Percentiles rank a stretch among this genome's conserved stretches.
These are phyloP conservation scores for Coemansia sp. DNA, from an alignment of 192 early-diverging fungal genomes.

Conservation along the genomic window DNA sequence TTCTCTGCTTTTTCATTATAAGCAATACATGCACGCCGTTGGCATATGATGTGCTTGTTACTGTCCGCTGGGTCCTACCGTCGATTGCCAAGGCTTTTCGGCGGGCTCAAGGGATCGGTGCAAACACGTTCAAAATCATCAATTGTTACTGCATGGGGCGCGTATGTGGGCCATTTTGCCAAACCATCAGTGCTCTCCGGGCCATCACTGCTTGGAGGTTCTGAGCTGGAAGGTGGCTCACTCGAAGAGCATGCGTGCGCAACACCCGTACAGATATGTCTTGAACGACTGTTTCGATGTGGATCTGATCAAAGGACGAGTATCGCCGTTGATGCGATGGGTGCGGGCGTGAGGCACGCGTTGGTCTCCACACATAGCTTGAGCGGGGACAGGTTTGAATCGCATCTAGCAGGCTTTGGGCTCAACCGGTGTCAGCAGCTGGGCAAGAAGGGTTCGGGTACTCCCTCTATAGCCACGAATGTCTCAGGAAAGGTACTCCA, in stretches of 20 bases:
- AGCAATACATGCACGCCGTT: neutral
- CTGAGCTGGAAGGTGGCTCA: neutral
- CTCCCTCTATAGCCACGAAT: slow-evolving; percentile 10
- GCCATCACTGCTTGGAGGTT: too few relatives aligned
- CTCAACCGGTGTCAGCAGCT: slow-evolving; percentile 59
- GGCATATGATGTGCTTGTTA: neutral
- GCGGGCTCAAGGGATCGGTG: neutral
- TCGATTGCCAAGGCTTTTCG: neutral
- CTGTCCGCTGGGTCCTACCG: neutral
- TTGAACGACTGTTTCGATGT: slow-evolving; percentile 14
- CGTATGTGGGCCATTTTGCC: slow-evolving; percentile 36
- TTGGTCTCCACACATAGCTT: slow-evolving; percentile 18
- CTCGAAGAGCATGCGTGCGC: slow-evolving; percentile 17
- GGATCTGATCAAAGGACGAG: neutral
- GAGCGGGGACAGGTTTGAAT: slow-evolving; percentile 16
- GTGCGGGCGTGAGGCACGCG: slow-evolving; percentile 44
- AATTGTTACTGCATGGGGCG: slow-evolving; percentile 40
- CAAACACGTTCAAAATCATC: slow-evolving; percentile 15
- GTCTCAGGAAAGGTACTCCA: slow-evolving; percentile 36
- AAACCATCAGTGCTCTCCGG: neutral
- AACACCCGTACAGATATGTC: slow-evolving; percentile 17
- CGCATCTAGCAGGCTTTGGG: slow-evolving; percentile 52
- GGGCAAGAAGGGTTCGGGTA: slow-evolving; percentile 15
- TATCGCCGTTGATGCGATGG: slow-evolving; percentile 26
- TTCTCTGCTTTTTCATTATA: neutral